Percentiles rank a stretch among this genome's conserved stretches.
phyloP scores from a whole-genome alignment of 1,139 yeast genomes.

The Lodderomyces oxycetoniae region DNA sequence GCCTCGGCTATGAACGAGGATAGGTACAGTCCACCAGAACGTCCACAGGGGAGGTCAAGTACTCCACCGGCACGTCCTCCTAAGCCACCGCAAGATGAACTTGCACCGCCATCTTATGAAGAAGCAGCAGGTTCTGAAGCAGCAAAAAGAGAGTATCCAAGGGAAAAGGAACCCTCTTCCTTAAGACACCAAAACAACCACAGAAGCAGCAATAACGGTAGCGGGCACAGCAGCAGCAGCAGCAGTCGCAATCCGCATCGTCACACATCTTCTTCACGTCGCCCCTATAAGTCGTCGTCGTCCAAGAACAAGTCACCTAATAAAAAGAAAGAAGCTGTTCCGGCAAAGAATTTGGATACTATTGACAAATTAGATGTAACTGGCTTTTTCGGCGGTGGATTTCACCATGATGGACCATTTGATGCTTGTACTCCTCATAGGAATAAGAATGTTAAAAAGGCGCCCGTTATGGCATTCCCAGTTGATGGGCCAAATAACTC shows the following conservation, averaged over 20 bases:
- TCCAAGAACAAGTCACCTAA: constrained; percentile 29
- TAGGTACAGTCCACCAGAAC: constrained; percentile 20
- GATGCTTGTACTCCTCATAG: constrained; percentile 98
- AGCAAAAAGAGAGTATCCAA: constrained; percentile 43
- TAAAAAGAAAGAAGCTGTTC: constrained; percentile 38
- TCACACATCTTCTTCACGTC: constrained; percentile 9
- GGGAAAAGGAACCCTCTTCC: constrained; percentile 36
- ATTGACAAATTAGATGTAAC: constrained; percentile 95
- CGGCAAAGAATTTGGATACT: constrained; percentile 71
- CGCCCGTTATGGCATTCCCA: constrained; percentile 95
- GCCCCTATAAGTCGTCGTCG: constrained; percentile 11
- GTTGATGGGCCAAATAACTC: constrained; percentile 91
- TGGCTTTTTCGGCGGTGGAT: constrained; percentile 89
- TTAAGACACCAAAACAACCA: constrained; percentile 4
- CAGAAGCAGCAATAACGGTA: background rate
- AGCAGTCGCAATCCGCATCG: constrained; percentile 10
- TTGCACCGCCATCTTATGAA: constrained; percentile 60
- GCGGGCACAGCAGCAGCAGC: background rate
- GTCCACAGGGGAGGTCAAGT: background rate
- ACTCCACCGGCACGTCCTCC: constrained; percentile 32
- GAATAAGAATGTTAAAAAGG: constrained; percentile 72
- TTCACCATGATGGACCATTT: constrained; percentile 98
- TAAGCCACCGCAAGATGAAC: constrained; percentile 17
- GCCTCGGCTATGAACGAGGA: constrained; percentile 43
- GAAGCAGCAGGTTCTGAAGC: constrained; percentile 57